Percentiles rank a stretch among this genome's conserved stretches.
Conservation (phyloP, 805 yeast genomes). For the Metschnikowia drakensbergensis region DNA sequence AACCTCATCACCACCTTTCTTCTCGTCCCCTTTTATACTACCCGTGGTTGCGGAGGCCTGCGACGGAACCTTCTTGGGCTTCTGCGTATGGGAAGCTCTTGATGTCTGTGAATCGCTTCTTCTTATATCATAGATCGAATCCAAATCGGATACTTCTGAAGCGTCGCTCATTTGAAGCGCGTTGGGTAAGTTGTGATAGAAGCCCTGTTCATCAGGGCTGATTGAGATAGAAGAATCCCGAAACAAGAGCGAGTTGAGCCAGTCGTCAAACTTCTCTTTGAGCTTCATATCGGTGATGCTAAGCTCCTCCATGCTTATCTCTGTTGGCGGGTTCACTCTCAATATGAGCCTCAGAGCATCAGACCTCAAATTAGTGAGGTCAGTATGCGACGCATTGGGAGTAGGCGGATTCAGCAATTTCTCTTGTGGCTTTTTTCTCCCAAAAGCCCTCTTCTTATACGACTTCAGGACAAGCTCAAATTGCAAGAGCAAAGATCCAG, state of each 20-base stretch:
- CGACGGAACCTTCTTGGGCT: background rate
- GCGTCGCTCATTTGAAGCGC: constrained; percentile 11
- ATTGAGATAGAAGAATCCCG: constrained; percentile 14
- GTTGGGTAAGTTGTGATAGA: constrained; percentile 28
- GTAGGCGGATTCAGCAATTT: background rate
- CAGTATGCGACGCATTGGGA: background rate
- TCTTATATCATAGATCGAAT: constrained; percentile 18
- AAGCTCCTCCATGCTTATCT: constrained; percentile 7
- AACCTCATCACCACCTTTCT: background rate
- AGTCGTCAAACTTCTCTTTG: constrained; percentile 16
- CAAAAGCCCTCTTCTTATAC: constrained; percentile 5
- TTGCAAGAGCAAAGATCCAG: constrained; percentile 45
- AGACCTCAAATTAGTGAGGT: background rate
- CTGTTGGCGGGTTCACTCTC: constrained; percentile 4
- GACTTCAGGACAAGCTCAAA: constrained; percentile 33
- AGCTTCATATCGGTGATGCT: constrained; percentile 1
- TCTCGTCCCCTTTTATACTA: background rate
- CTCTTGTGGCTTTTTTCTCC: constrained; percentile 6
- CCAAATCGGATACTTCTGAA: constrained; percentile 31
- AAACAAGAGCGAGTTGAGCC: constrained; percentile 29
- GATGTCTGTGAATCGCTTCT: background rate
- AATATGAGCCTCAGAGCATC: constrained; percentile 4
- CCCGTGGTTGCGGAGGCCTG: background rate
- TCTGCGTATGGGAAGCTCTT: background rate
- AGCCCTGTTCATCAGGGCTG: constrained; percentile 39